Percentiles rank a stretch among this genome's conserved stretches.
Evolutionary conservation across 495 filamentous ascomycete genomes (phyloP).

Genomic region (Darksidea phi): DNA sequence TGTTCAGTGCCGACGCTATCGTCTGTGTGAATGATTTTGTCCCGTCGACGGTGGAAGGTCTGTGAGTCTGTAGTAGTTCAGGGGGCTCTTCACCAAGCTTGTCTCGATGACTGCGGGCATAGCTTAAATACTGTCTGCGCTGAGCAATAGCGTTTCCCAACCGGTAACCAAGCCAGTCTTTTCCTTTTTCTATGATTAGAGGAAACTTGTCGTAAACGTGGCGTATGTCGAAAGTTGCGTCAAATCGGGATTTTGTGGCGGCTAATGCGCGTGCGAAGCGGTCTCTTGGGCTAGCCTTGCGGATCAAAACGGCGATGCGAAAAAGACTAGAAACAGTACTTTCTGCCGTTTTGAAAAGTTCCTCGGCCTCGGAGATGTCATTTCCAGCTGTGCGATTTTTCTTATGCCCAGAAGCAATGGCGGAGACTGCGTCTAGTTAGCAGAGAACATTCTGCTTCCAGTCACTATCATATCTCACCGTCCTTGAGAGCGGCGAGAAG

Average conservation of each 20-base stretch:
- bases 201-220: slow-evolving; percentile 37
- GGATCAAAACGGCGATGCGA: slow-evolving; percentile 30
- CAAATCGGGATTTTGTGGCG: slow-evolving; percentile 11
- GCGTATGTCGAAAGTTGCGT: slow-evolving; percentile 30
- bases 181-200: slow-evolving; percentile 8
- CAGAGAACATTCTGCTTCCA: background rate
- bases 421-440: slow-evolving; percentile 1
- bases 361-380: slow-evolving; percentile 21
- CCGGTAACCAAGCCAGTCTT: slow-evolving; percentile 17
- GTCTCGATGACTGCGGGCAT: slow-evolving; percentile 26
- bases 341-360: slow-evolving; percentile 19
- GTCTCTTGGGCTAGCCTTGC: slow-evolving; percentile 31
- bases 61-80: no score
- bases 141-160: slow-evolving; percentile 28
- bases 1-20: background rate
- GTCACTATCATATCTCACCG: slow-evolving; percentile 10
- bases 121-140: slow-evolving; percentile 26
- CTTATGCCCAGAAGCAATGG: slow-evolving; percentile 22
- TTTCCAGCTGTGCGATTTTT: slow-evolving; percentile 9
- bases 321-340: slow-evolving; percentile 30
- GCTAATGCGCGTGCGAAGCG: slow-evolving; percentile 26
- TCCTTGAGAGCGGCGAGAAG: slow-evolving; percentile 32
- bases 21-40: no score
- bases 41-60: no score
- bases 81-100: slow-evolving; percentile 1